These are phyloP conservation scores for Fusarium sublunatum DNA, from an alignment of 2,329 filamentous ascomycete species.

Conservation along the genomic window DNA sequence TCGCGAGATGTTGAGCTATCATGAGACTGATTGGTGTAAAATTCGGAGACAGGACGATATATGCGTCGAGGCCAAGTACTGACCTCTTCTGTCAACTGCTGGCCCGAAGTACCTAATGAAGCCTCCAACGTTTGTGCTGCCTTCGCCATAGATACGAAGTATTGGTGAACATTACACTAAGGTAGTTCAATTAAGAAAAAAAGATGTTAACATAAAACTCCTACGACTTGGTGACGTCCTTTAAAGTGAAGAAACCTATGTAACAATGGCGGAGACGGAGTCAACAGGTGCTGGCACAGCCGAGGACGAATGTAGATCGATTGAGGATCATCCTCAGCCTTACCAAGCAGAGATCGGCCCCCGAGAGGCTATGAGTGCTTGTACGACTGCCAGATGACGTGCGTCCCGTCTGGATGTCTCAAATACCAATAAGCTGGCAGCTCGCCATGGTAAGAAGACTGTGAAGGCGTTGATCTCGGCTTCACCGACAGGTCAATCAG, in stretches of 20 bases:
- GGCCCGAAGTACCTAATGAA: background rate
- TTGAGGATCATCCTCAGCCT: background rate
- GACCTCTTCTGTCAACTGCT: conserved; percentile 11
- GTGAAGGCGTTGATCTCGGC: conserved; percentile 10
- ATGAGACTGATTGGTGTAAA: background rate
- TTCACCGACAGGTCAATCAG: background rate
- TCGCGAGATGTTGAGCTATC: background rate
- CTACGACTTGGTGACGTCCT: background rate
- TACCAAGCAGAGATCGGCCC: background rate
- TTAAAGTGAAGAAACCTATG: background rate
- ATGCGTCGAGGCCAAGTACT: background rate
- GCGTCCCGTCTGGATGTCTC: background rate
- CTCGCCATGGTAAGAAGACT: background rate
- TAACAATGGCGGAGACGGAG: background rate
- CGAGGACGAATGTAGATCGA: background rate
- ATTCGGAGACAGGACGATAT: too few species aligned
- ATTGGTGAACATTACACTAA: conserved; percentile 1
- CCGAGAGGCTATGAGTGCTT: background rate
- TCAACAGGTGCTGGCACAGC: background rate
- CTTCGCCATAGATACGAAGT: conserved; percentile 2
- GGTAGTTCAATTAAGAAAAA: background rate
- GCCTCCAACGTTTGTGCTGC: conserved; percentile 3
- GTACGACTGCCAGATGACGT: background rate
- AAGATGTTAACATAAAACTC: background rate
- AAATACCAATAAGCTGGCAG: conserved; percentile 6